A percentile compares a stretch with the other conserved stretches of the same genome.
Evolutionary conservation across 306 rosid genomes (phyloP).

Genomic region (Vigna mungo): DNA sequence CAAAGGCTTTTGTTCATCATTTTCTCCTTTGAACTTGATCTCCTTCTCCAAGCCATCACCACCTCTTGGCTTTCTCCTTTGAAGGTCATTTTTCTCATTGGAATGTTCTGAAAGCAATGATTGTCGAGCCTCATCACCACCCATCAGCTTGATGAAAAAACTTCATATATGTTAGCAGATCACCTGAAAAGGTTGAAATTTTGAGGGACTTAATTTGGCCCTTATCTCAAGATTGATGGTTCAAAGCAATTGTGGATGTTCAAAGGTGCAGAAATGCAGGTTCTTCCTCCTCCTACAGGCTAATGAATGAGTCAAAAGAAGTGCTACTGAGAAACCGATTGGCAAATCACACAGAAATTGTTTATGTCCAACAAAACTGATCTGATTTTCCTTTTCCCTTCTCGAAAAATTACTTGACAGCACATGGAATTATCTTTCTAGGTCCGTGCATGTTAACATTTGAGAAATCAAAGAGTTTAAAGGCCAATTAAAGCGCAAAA

Average conservation of each 20-base stretch:
- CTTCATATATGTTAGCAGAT: conserved; percentile 35
- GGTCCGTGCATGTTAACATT: neutral
- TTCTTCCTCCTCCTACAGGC: neutral
- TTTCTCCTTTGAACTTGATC: conserved; percentile 40
- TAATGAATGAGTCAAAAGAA: neutral
- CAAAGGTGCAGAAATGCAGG: neutral
- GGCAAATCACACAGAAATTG: neutral
- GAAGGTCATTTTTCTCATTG: conserved; percentile 56
- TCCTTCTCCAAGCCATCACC: conserved; percentile 37
- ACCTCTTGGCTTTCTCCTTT: conserved; percentile 48
- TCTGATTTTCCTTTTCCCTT: neutral
- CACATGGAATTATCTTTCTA: neutral
- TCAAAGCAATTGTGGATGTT: no score
- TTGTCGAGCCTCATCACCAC: conserved; percentile 55
- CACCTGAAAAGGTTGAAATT: conserved; percentile 38
- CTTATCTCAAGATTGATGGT: neutral
- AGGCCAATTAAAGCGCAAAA: neutral
- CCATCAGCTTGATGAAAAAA: conserved; percentile 54
- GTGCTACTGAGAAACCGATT: neutral
- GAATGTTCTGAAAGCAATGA: conserved; percentile 58
- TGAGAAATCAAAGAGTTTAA: neutral
- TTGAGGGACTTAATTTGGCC: neutral
- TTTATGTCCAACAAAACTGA: conserved; percentile 8
- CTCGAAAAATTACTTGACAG: neutral
- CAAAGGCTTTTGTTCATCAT: conserved; percentile 30